Base-by-base conservation (phyloP, 108 stramenopile genomes). In the Pseudonitzschia multistriata region DNA sequence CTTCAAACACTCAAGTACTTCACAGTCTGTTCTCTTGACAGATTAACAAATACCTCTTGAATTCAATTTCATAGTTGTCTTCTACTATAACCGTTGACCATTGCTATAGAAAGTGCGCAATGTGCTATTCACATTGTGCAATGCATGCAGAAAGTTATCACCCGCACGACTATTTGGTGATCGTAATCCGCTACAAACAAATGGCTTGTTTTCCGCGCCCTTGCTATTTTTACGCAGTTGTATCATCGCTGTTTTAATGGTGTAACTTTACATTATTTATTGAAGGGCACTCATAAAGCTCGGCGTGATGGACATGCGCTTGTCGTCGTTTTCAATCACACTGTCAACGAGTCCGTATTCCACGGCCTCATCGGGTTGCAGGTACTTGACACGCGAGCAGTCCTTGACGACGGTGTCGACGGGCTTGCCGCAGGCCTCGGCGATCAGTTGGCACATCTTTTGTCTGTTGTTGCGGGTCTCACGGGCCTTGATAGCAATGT, bases 341-440 rank as follows among this genome's bases (percentile, higher is more conserved):
- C 89, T 80, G 84, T 98, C 98, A 79, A 97, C 94, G 25, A 98
- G 77, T 22, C 98, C 98, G 76, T 98, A 98, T 69, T 93, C 95
- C 25, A 97, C 93, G 29, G 98, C 98, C 71, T 98, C 98, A 55
- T 98, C 80, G 14, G 96, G 96, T 71, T 96, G 91, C 78, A 98
- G 79, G 75, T 98, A 98, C 81, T 93, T 95, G 72, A 95, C 95
- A 11, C 98, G 82, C 17, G 83, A 77, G 49, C 92, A 92, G 74
- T 98, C 98, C 60, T 90, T 70, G 70, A 91, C 89, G 30, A 98
- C 93, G 40, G 77, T 87, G 28, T 91, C 88, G 33, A 92, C 57
- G 19, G 93, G 88, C 88, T 97, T 97, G 54, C 96, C 94, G 71
- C 87, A 85, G 0, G 95, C 95, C 55, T 81, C 79, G 25, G 96